Percentiles rank a stretch among this genome's conserved stretches.
Evolutionary conservation across 371 early-diverging fungal genomes (phyloP).

Genomic region (Rhizopus arrhizus): DNA sequence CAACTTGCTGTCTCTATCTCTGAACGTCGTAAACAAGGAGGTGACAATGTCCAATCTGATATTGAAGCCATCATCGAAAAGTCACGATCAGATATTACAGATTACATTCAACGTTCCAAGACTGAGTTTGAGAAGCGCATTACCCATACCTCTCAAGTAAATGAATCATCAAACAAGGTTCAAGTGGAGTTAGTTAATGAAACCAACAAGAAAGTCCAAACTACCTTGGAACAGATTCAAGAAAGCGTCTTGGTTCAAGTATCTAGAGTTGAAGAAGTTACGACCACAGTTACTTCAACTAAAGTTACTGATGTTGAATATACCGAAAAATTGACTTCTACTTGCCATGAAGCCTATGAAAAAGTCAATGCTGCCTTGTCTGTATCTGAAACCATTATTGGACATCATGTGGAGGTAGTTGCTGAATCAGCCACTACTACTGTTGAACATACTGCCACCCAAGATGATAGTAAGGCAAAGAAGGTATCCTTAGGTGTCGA

Average conservation of each 20-base stretch:
- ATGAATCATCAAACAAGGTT: slow-evolving; percentile 1
- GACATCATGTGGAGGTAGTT: slow-evolving; percentile 31
- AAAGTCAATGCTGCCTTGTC: slow-evolving; percentile 24
- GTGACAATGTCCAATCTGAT: slow-evolving; percentile 31
- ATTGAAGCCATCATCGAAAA: slow-evolving; percentile 32
- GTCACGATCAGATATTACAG: slow-evolving; percentile 15
- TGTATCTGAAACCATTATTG: slow-evolving; percentile 28
- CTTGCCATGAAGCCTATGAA: slow-evolving; percentile 18
- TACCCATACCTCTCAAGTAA: slow-evolving; percentile 1
- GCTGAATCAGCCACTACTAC: slow-evolving; percentile 21
- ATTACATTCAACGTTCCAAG: slow-evolving; percentile 24
- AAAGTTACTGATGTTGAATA: slow-evolving; percentile 19
- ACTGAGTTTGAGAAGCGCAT: slow-evolving; percentile 23
- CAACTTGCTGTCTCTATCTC: slow-evolving; percentile 24
- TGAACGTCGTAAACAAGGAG: slow-evolving; percentile 37
- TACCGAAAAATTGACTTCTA: slow-evolving; percentile 16
- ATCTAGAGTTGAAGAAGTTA: slow-evolving; percentile 25
- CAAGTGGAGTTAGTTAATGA: slow-evolving; percentile 21
- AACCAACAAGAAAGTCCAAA: slow-evolving; percentile 28
- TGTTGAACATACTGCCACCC: background rate
- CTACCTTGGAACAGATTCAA: slow-evolving; percentile 26
- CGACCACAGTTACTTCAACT: background rate
- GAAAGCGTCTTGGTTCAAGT: slow-evolving; percentile 28
- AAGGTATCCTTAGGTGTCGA: slow-evolving; percentile 24
- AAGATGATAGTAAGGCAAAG: background rate